A percentile compares a stretch with the other conserved stretches of the same genome.
Conservation (phyloP, 2,329 filamentous ascomycete genomes). For the Juglanconis oblonga region DNA sequence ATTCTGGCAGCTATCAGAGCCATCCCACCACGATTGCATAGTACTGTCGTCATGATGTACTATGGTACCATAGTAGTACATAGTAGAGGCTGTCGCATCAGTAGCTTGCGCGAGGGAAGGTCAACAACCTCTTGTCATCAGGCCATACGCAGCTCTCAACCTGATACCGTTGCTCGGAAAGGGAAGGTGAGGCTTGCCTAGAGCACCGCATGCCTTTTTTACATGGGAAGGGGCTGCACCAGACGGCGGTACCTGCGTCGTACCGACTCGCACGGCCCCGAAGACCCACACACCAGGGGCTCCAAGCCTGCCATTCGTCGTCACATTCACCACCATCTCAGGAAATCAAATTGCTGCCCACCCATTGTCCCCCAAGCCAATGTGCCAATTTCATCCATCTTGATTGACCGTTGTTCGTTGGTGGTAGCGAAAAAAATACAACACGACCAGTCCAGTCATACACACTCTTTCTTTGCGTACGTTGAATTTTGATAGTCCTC, state of each 20-base stretch:
- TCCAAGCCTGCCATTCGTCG: neutral
- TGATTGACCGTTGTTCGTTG: neutral
- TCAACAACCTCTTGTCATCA: too few relatives aligned
- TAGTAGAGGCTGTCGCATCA: too few relatives aligned
- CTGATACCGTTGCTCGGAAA: too few relatives aligned
- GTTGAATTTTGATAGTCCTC: neutral
- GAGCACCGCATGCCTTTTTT: too few relatives aligned
- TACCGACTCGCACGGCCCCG: neutral
- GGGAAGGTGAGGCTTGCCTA: too few relatives aligned
- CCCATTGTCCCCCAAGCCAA: neutral
- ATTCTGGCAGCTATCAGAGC: too few relatives aligned
- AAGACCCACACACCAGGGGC: neutral
- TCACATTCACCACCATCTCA: neutral
- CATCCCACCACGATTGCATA: too few relatives aligned
- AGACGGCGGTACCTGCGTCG: neutral
- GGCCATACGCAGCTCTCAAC: too few relatives aligned
- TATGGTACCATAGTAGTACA: too few relatives aligned
- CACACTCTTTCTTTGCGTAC: neutral
- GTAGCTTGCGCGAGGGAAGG: too few relatives aligned
- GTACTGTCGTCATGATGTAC: too few relatives aligned
- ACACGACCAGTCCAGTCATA: neutral
- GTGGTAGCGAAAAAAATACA: neutral
- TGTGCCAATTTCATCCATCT: neutral
- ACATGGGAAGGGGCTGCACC: too few relatives aligned
- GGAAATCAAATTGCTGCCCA: neutral